phyloP scores from a whole-genome alignment of 2,329 filamentous ascomycete species.

The Alternaria alternata region DNA sequence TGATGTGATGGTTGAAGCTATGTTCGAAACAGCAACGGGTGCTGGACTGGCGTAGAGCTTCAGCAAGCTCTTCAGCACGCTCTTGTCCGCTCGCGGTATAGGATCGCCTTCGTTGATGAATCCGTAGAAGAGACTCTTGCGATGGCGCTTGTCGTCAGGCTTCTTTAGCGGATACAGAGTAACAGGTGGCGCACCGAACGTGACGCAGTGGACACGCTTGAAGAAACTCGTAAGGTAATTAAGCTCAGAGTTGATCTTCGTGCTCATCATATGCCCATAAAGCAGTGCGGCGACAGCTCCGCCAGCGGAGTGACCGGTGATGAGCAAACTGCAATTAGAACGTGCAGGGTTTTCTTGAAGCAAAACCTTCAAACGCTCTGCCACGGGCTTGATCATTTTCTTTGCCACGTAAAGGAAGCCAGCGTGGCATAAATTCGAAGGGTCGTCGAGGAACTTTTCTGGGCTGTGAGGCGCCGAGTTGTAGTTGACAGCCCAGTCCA shows the following conservation, averaged over 20 bases:
- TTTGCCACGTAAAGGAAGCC: conserved; percentile 80
- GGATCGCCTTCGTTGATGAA: conserved; percentile 91
- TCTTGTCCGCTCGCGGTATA: conserved; percentile 77
- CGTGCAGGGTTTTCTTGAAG: conserved; percentile 75
- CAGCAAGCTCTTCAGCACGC: conserved; percentile 75
- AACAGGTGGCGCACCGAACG: conserved; percentile 83
- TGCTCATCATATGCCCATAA: conserved; percentile 81
- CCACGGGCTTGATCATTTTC: conserved; percentile 77
- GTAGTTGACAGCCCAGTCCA: conserved; percentile 88
- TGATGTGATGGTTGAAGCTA: conserved; percentile 26
- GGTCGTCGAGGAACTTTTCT: conserved; percentile 76
- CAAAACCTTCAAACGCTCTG: conserved; percentile 71
- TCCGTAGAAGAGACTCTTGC: conserved; percentile 77
- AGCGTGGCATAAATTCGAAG: conserved; percentile 78
- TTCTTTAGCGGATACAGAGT: conserved; percentile 73
- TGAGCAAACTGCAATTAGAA: conserved; percentile 72
- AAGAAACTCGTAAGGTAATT: conserved; percentile 74
- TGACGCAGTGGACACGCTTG: conserved; percentile 82
- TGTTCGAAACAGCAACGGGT: conserved; percentile 48
- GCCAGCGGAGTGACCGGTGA: conserved; percentile 87
- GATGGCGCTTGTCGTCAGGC: conserved; percentile 55
- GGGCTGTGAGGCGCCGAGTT: conserved; percentile 73
- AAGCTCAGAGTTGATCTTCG: conserved; percentile 71
- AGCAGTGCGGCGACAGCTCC: conserved; percentile 83
- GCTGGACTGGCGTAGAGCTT: conserved; percentile 72